Conservation (phyloP, 1,284 basidiomycete genomes). For the Leucoagaricus sp. region DNA sequence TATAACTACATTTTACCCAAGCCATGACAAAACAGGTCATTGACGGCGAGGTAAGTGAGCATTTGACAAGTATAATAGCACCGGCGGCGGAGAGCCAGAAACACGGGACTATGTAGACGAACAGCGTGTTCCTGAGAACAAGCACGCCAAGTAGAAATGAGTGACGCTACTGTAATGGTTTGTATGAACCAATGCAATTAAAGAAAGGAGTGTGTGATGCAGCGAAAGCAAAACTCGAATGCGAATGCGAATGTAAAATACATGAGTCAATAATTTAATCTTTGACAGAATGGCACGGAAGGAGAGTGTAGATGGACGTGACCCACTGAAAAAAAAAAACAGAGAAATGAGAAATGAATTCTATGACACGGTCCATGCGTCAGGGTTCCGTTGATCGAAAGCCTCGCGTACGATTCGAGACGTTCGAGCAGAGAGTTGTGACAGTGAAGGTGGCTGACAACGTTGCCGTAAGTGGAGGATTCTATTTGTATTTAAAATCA, state of each 20-base stretch:
- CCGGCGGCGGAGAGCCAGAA: too few relatives aligned
- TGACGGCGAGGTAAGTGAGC: too few relatives aligned
- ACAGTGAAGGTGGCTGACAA: slow-evolving; percentile 1
- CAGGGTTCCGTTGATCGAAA: background rate
- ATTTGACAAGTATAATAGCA: too few relatives aligned
- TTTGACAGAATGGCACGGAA: background rate
- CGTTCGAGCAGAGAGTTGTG: slow-evolving; percentile 1
- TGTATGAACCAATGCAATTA: too few relatives aligned
- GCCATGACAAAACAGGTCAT: too few relatives aligned
- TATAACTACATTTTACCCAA: too few relatives aligned
- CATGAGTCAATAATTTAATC: too few relatives aligned
- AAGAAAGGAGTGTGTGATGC: background rate
- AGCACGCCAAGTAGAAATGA: too few relatives aligned
- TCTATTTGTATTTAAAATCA: background rate
- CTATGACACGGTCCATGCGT: slow-evolving; percentile 4
- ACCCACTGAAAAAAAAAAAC: background rate
- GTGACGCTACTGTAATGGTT: too few relatives aligned
- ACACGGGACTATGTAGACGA: too few relatives aligned
- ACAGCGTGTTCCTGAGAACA: too few relatives aligned
- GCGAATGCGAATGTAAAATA: background rate
- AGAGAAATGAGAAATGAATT: background rate
- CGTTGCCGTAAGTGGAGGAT: slow-evolving; percentile 9
- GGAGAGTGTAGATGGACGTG: background rate
- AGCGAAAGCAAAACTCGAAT: background rate
- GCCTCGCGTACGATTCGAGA: slow-evolving; percentile 9